These are phyloP conservation scores for Calonectria ilicicola DNA, from an alignment of 2,329 filamentous ascomycete genomes.

Conservation along the genomic window DNA sequence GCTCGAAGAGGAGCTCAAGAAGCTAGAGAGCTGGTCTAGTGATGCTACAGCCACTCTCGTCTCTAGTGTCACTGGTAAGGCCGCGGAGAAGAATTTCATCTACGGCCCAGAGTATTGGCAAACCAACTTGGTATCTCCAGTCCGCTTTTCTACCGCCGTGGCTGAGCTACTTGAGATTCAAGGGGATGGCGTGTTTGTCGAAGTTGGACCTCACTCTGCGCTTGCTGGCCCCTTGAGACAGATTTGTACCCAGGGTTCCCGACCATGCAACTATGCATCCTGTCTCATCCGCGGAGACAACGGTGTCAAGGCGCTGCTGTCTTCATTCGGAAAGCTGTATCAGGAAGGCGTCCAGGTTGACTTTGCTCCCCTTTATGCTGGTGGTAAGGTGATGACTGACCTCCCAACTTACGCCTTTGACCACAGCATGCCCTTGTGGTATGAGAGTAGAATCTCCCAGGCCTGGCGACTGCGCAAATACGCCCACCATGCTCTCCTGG, in stretches of 20 bases:
- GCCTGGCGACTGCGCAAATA: slow-evolving; percentile 22
- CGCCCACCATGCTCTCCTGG: slow-evolving; percentile 35
- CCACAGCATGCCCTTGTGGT: slow-evolving; percentile 20
- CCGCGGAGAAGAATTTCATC: slow-evolving; percentile 29
- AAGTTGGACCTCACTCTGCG: slow-evolving; percentile 44
- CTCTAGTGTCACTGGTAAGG: slow-evolving; percentile 46
- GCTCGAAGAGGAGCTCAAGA: slow-evolving; percentile 24
- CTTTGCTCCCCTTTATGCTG: background rate
- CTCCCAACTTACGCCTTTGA: slow-evolving; percentile 50
- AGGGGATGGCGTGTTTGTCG: slow-evolving; percentile 33
- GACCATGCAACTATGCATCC: background rate
- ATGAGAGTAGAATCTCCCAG: slow-evolving; percentile 18
- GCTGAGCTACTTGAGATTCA: background rate
- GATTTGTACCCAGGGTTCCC: slow-evolving; percentile 28
- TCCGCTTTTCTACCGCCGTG: slow-evolving; percentile 39
- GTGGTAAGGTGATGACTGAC: slow-evolving; percentile 27
- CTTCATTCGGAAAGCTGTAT: slow-evolving; percentile 8
- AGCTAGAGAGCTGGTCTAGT: slow-evolving; percentile 8
- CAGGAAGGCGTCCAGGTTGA: background rate
- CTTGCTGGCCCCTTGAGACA: slow-evolving; percentile 41
- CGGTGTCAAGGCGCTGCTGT: background rate
- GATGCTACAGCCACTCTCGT: slow-evolving; percentile 17
- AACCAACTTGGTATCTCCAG: slow-evolving; percentile 45
- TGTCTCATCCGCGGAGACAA: slow-evolving; percentile 6
- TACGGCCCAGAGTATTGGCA: slow-evolving; percentile 43